phyloP scores from a whole-genome alignment of 2,329 filamentous ascomycete genomes.

The Trichoderma simmonsii region DNA sequence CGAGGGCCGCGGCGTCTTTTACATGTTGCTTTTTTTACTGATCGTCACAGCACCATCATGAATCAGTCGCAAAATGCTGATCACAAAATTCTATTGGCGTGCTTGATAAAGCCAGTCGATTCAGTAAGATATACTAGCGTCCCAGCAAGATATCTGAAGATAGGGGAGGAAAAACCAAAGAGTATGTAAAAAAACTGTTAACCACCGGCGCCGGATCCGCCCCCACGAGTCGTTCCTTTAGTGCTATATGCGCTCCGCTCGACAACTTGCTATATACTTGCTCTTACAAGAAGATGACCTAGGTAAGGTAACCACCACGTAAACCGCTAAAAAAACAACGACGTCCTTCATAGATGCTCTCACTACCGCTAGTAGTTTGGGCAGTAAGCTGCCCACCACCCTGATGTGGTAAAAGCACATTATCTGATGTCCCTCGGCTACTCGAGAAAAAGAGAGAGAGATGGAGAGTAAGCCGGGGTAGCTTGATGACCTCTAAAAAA shows the following conservation, averaged over 20 bases:
- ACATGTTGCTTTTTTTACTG: neutral
- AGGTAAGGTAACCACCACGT: neutral
- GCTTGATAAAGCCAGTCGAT: neutral
- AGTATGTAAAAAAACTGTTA: neutral
- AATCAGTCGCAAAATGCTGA: neutral
- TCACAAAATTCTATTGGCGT: neutral
- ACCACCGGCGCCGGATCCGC: constrained; percentile 4
- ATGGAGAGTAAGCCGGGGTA: neutral
- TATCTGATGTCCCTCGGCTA: neutral
- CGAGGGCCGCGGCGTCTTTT: neutral
- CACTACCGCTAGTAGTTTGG: neutral
- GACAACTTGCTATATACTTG: constrained; percentile 8
- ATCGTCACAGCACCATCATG: neutral
- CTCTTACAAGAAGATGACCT: neutral
- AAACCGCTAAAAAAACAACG: neutral
- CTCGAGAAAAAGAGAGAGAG: neutral
- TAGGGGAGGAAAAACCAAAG: neutral
- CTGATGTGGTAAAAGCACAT: neutral
- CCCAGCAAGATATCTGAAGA: neutral
- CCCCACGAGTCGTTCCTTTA: neutral
- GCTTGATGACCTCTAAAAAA: neutral
- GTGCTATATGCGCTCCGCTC: constrained; percentile 10
- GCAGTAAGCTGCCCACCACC: neutral
- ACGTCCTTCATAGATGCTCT: neutral
- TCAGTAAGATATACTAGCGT: neutral